Percentiles rank a stretch among this genome's conserved stretches.
These are phyloP conservation scores for Ceratobasidium papillatum DNA, from an alignment of 1,284 basidiomycete genomes.

Conservation along the genomic window DNA sequence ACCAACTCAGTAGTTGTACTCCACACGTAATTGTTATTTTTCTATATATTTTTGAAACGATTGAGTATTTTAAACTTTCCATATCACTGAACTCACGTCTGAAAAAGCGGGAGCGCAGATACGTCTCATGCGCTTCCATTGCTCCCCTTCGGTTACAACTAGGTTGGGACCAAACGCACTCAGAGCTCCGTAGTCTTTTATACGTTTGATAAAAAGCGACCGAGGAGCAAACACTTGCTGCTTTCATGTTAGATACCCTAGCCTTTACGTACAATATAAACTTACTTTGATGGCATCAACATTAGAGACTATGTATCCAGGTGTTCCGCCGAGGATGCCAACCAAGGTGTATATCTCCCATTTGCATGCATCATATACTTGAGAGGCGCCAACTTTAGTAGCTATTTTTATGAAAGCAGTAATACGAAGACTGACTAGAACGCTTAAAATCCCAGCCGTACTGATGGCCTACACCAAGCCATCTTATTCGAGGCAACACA, in stretches of 20 bases:
- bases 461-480: not conserved
- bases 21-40: conserved; percentile 16
- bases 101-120: conserved; percentile 38
- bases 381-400: not conserved
- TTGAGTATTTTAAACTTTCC: not conserved
- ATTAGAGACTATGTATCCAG: not conserved
- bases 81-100: conserved; percentile 8
- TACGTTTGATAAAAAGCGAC: not conserved
- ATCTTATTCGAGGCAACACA: not conserved
- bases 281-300: not conserved
- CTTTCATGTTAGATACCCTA: not conserved
- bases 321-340: not conserved
- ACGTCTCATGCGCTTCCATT: conserved; percentile 40
- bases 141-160: conserved; percentile 29
- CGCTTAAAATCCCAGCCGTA: not conserved
- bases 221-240: conserved; percentile 16
- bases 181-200: conserved; percentile 18
- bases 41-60: not conserved
- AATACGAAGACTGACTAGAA: not conserved
- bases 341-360: not conserved
- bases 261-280: not conserved
- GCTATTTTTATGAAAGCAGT: not conserved
- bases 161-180: conserved; percentile 38
- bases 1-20: not conserved
- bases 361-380: conserved; percentile 14